These are phyloP conservation scores for Pterocarpus macrocarpus DNA, from an alignment of 306 rosid genomes.

Conservation along the genomic window DNA sequence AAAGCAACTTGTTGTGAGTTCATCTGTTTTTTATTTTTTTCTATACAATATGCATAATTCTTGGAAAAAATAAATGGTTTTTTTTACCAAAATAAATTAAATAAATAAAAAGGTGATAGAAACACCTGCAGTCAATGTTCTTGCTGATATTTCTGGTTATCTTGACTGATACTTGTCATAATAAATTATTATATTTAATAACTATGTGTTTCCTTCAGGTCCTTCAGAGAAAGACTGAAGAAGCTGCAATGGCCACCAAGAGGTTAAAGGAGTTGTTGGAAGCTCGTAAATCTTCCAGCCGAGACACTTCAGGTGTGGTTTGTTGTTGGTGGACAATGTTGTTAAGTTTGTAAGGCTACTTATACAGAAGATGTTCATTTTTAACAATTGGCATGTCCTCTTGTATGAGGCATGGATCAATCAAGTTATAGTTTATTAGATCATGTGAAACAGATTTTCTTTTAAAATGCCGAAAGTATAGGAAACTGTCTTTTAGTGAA, in stretches of 20 bases:
- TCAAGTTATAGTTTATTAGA: slow-evolving; percentile 9
- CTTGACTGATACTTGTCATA: slow-evolving; percentile 7
- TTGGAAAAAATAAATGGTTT: background rate
- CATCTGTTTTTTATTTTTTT: slow-evolving; percentile 21
- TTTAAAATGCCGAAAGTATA: slow-evolving; percentile 21
- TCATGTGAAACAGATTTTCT: slow-evolving; percentile 18
- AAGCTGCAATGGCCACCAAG: slow-evolving; percentile 98
- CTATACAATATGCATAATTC: slow-evolving; percentile 24
- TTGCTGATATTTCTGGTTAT: slow-evolving; percentile 15
- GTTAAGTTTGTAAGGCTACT: slow-evolving; percentile 11
- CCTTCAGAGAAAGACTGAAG: slow-evolving; percentile 98
- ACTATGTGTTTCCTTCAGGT: slow-evolving; percentile 63
- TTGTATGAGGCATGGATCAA: slow-evolving; percentile 24
- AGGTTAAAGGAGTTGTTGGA: slow-evolving; percentile 95
- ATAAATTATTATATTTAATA: slow-evolving; percentile 9
- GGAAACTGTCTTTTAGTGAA: slow-evolving; percentile 34
- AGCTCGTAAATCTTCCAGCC: slow-evolving; percentile 92
- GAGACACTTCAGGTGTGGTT: slow-evolving; percentile 77
- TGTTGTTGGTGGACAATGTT: slow-evolving; percentile 5
- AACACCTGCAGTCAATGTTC: slow-evolving; percentile 18
- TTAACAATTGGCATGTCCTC: slow-evolving; percentile 21
- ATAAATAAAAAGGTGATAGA: background rate
- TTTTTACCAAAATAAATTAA: background rate
- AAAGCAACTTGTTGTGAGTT: slow-evolving; percentile 20
- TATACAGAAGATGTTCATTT: slow-evolving; percentile 16